phyloP scores from a whole-genome alignment of 768 basidiomycete species.

The Candolleomyces eurysporus region DNA sequence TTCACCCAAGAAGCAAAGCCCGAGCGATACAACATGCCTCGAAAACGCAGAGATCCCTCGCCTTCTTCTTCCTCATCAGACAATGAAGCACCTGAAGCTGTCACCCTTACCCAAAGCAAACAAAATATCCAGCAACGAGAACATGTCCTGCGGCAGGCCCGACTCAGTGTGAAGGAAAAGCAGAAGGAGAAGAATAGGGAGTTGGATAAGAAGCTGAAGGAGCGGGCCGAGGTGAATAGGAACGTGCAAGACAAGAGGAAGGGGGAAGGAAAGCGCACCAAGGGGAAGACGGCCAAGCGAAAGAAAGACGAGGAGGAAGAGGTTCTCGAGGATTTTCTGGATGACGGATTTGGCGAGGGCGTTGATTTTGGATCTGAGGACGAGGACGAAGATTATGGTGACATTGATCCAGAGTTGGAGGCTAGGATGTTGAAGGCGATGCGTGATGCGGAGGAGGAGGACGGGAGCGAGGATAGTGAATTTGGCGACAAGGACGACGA shows the following conservation, averaged over 20 bases:
- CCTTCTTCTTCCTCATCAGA: background rate
- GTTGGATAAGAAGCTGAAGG: background rate
- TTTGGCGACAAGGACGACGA: background rate
- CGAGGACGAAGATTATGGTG: background rate
- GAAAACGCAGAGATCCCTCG: constrained; percentile 13
- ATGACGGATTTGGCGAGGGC: background rate
- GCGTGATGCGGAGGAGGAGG: background rate
- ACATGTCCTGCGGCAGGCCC: background rate
- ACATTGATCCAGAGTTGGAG: background rate
- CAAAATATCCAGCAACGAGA: background rate
- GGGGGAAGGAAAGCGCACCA: background rate
- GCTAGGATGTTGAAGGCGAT: background rate
- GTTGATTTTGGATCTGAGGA: background rate
- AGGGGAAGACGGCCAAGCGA: background rate
- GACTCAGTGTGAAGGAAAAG: background rate
- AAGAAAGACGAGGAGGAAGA: too few relatives aligned
- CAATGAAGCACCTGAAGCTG: background rate
- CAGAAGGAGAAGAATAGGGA: constrained; percentile 1
- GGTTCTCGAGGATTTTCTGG: background rate
- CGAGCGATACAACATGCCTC: constrained; percentile 2
- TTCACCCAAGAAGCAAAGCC: too few relatives aligned
- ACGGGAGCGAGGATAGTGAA: background rate
- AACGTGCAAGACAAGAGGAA: background rate
- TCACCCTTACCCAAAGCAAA: background rate
- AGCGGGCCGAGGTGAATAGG: background rate